Evolutionary conservation across 352 stramenopile species (phyloP).

Genomic region (Phytophthora macrochlamydospora): DNA sequence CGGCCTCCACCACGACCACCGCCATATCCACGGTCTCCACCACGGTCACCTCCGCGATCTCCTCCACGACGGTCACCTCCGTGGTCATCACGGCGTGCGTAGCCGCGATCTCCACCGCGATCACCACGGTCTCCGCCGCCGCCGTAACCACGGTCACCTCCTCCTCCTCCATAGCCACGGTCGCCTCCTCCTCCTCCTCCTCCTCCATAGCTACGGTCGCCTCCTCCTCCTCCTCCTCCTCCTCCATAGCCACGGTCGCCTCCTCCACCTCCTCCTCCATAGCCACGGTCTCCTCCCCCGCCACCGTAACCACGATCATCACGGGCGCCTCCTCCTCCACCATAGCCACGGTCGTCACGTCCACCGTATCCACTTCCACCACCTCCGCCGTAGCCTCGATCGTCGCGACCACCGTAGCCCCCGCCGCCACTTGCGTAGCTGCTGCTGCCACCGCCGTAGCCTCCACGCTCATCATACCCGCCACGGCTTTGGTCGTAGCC

Average conservation of each 20-base stretch:
- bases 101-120: conserved; percentile 9
- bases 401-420: conserved; percentile 26
- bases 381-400: conserved; percentile 17
- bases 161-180: too few relatives aligned
- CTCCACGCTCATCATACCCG: conserved; percentile 16
- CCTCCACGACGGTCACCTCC: conserved; percentile 6
- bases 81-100: conserved; percentile 2
- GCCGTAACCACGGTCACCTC: conserved; percentile 6
- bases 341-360: conserved; percentile 19
- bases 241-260: conserved; percentile 1
- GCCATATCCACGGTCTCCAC: conserved; percentile 18
- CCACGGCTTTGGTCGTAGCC: conserved; percentile 37
- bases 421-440: conserved; percentile 1
- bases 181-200: too few relatives aligned
- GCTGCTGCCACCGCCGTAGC: conserved; percentile 4
- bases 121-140: conserved; percentile 15
- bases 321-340: conserved; percentile 12
- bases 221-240: too few relatives aligned
- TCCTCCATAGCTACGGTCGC: too few relatives aligned
- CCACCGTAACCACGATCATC: conserved; percentile 12
- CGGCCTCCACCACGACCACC: conserved; percentile 33
- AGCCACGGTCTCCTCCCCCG: conserved; percentile 11
- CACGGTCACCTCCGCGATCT: conserved; percentile 23
- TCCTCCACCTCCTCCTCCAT: conserved; percentile 18
- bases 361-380: conserved; percentile 27